Percentiles rank a stretch among this genome's conserved stretches.
Conservation (phyloP, 1,284 basidiomycete genomes). For the Schizophyllum commune region DNA sequence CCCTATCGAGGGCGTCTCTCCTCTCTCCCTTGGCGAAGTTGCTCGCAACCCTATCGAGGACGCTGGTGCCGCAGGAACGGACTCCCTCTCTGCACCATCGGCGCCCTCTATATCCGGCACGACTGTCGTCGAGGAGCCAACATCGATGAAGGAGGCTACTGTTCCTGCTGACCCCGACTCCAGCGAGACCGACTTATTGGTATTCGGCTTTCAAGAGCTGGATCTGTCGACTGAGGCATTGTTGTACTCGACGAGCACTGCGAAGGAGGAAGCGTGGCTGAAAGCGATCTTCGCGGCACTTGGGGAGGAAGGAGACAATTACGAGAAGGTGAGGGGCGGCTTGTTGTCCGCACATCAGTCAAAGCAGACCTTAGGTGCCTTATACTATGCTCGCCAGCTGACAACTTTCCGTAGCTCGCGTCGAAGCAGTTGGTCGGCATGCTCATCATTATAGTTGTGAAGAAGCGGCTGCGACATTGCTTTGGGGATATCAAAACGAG, state of each 20-base stretch:
- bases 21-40: conserved; percentile 19
- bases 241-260: conserved; percentile 52
- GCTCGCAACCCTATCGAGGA: conserved; percentile 19
- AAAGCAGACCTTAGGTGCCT: too few relatives aligned
- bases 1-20: conserved; percentile 15
- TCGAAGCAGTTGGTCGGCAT: conserved; percentile 77
- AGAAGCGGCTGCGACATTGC: conserved; percentile 37
- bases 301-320: conserved; percentile 55
- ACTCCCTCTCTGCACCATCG: neutral
- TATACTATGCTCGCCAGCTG: too few relatives aligned
- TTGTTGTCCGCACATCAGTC: neutral
- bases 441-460: conserved; percentile 58
- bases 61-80: conserved; percentile 10
- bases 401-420: conserved; percentile 35
- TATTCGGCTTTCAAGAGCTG: conserved; percentile 70
- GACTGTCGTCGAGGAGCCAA: neutral
- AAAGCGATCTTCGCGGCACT: conserved; percentile 55
- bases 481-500: conserved; percentile 46
- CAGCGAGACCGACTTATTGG: conserved; percentile 53
- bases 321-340: conserved; percentile 61
- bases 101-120: neutral
- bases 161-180: conserved; percentile 20
- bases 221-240: conserved; percentile 70
- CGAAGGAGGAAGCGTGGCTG: conserved; percentile 63
- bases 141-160: neutral